Base-by-base conservation (phyloP, 768 basidiomycete species). In the Pleurotus tuber-regium region DNA sequence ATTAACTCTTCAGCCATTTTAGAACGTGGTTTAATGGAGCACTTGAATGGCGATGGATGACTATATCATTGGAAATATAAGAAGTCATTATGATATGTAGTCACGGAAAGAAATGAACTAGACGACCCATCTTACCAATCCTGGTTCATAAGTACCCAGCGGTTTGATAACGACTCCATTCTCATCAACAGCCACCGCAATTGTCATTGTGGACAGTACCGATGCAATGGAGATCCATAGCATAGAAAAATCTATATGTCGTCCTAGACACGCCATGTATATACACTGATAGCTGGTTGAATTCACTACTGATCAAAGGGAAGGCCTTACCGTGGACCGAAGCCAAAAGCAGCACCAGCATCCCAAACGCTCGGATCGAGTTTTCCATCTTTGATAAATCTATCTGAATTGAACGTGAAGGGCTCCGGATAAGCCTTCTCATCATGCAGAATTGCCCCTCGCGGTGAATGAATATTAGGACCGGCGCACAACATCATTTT, bases 371-470 rank as follows among this genome's bases (percentile, higher is more conserved):
- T 41, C 6, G 49, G 51, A 19, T 54, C 43, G 29, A 52, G 21
- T 14, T 50, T 51, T 4, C 52, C 10, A 51, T 59, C 30, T 25
- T 70, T 50, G 62, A n/a, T n/a, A n/a, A n/a, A n/a, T n/a, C n/a
- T n/a, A n/a, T n/a, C n/a, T n/a, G n/a, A n/a, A n/a, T n/a, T 50
- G 56, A 71, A 72, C 14, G 6, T 31, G 1, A 58, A 46, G 7
- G 68, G 64, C 4, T 69, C 57, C 4, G 64, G 31, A 29, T 70
- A 71, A 30, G 51, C 57, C 9, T 50, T 39, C 41, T 61, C 58
- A 18, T 72, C 57, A 48, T 59, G 64, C 10, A 62, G 54, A 7
- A 72, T 66, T 6, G 61, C 61, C 71, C 70, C n/a, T n/a, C n/a
- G n/a, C n/a, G n/a, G n/a, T n/a, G n/a, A n/a, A n/a, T n/a, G n/a